Evolutionary conservation across 2,329 filamentous ascomycete genomes (phyloP), one percentile per base, ranked within the genome.

Genomic region (Diaporthe citri): DNA sequence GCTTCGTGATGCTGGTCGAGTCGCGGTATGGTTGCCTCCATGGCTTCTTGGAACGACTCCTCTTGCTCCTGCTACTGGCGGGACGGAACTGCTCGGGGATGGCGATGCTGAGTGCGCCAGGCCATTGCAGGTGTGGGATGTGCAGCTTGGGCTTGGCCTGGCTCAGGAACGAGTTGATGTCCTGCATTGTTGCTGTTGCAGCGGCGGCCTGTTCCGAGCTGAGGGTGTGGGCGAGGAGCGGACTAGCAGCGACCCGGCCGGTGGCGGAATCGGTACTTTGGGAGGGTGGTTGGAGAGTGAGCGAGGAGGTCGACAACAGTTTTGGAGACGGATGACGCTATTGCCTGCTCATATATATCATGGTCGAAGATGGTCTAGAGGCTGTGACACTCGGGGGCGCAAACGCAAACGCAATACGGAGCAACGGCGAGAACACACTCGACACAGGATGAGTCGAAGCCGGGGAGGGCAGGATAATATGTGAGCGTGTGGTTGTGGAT

Each of bases 1-100:
- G 88, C 41, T 89, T 89, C 69, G 95, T 90, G 80, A 98, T 93
- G 93, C 69, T 94, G 83, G 59, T 64, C 28, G 28, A 36, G 34
- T 77, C 71, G 55, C 28, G 74, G 39, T 69, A 73, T 8, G 76
- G 77, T 46, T 74, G 79, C 25, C 77, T 78, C 60, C 62, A 69
- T 43, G 72, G 67, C 52, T 80, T 78, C 77, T 75, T 79, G 57
- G 76, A 77, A 13, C 80, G 79, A 15, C 77, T 78, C 56, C 79
- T 75, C 69, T 77, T 79, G 70, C 80, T 79, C 64, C 76, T 76
- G 71, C 78, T 79, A 67, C 80, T 78, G 41, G 77, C 76, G 2
- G 80, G 77, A 22, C 80, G 81, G 75, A 79, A 82, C 70, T 81
- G 81, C 62, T 80, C 78, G 1, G 82, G 82, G 41, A 83, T 82